These are phyloP conservation scores for Hevea brasiliensis DNA, from an alignment of 345 rosid species.

Conservation along the genomic window DNA sequence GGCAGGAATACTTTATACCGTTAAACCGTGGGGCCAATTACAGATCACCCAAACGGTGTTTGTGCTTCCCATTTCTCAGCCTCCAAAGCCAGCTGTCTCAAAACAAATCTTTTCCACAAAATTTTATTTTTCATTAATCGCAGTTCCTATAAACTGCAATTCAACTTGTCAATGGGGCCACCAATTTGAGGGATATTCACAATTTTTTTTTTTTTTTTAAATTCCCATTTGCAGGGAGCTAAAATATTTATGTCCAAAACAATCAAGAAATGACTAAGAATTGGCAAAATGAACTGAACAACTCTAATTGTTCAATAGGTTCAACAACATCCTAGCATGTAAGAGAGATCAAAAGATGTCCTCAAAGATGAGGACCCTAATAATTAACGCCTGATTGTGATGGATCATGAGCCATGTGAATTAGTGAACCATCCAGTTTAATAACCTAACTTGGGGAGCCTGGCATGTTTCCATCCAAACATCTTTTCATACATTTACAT, in stretches of 20 bases:
- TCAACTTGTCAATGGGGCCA: neutral
- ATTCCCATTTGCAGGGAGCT: neutral
- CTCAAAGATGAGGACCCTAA: constrained; percentile 7
- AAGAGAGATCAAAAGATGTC: constrained; percentile 27
- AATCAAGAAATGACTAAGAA: neutral
- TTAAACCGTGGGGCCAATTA: constrained; percentile 42
- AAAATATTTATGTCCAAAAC: neutral
- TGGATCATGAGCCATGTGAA: constrained; percentile 9
- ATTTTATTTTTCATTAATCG: neutral
- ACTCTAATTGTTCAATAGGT: too few relatives aligned
- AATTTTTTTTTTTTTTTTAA: too few relatives aligned
- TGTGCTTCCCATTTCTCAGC: constrained; percentile 37
- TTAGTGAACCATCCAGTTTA: constrained; percentile 19
- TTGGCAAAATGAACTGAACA: too few relatives aligned
- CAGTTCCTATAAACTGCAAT: neutral
- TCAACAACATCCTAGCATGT: constrained; percentile 25
- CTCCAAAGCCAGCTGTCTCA: constrained; percentile 42
- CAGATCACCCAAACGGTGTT: constrained; percentile 61
- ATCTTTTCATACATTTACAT: neutral
- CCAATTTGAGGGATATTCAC: neutral
- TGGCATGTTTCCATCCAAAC: neutral
- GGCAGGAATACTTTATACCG: constrained; percentile 24
- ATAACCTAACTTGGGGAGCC: constrained; percentile 11
- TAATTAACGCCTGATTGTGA: constrained; percentile 1
- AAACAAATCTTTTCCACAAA: neutral